phyloP scores from a whole-genome alignment of 2,329 filamentous ascomycete genomes.

The Paraconiothyrium sp. region DNA sequence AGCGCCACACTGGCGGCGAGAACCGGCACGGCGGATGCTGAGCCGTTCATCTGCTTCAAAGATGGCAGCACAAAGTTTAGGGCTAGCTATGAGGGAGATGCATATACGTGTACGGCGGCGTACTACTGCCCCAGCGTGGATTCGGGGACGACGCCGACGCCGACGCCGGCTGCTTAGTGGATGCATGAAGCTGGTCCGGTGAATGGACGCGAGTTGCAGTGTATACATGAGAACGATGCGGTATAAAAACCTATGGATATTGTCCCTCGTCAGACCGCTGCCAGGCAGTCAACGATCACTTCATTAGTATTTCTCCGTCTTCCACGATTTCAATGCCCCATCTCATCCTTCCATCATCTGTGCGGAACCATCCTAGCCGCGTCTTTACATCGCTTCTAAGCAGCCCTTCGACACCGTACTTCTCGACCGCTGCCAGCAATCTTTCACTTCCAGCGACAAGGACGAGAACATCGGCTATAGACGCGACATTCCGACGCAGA shows the following conservation, averaged over 20 bases:
- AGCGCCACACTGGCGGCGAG: conserved; percentile 22
- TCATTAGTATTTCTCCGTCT: conserved; percentile 20
- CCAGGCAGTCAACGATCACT: not conserved
- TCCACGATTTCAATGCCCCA: conserved; percentile 25
- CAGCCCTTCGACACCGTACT: conserved; percentile 17
- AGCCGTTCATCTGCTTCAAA: conserved; percentile 32
- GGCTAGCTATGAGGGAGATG: conserved; percentile 19
- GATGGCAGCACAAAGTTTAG: conserved; percentile 27
- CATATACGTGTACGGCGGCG: conserved; percentile 27
- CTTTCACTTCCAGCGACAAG: conserved; percentile 23
- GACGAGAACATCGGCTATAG: conserved; percentile 21
- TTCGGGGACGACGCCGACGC: not conserved
- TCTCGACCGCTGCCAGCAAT: conserved; percentile 18
- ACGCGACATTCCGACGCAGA: conserved; percentile 16
- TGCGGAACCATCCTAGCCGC: conserved; percentile 22
- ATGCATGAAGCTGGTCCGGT: not conserved
- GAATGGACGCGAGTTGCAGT: not conserved
- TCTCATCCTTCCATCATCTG: conserved; percentile 20
- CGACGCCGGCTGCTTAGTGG: not conserved
- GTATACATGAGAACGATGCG: not conserved
- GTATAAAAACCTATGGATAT: not conserved
- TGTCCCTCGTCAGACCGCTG: not conserved
- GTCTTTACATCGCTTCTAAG: conserved; percentile 13
- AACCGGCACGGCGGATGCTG: not conserved
- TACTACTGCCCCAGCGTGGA: conserved; percentile 31